A percentile compares a stretch with the other conserved stretches of the same genome.
phyloP scores from a whole-genome alignment of 768 basidiomycete species.

The Kwoniella shandongensis region DNA sequence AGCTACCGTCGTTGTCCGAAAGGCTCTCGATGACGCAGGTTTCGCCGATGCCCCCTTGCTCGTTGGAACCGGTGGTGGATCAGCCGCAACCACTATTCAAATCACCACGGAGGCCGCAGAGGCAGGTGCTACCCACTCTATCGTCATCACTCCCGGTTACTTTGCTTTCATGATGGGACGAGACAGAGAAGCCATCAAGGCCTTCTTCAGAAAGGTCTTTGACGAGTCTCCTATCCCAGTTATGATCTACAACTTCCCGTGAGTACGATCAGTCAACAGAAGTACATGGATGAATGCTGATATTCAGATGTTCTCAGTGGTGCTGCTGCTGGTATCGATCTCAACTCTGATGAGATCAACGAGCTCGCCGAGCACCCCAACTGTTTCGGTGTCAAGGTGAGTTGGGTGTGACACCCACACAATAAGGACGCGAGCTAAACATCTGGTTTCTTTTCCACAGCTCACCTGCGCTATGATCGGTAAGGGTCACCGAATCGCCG shows the following conservation, averaged over 20 bases:
- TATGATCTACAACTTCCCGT: conserved; percentile 84
- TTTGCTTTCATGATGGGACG: conserved; percentile 63
- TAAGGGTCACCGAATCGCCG: conserved; percentile 73
- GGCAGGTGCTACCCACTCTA: conserved; percentile 76
- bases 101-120: conserved; percentile 72
- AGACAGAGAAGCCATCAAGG: conserved; percentile 49
- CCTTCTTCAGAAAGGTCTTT: conserved; percentile 59
- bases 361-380: conserved; percentile 74
- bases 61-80: conserved; percentile 78
- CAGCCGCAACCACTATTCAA: conserved; percentile 70
- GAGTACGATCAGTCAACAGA: conserved; percentile 45
- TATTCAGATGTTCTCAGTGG: conserved; percentile 29
- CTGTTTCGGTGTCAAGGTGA: conserved; percentile 70
- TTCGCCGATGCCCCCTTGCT: conserved; percentile 69
- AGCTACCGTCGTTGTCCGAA: conserved; percentile 61
- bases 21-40: conserved; percentile 71
- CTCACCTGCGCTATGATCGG: conserved; percentile 83
- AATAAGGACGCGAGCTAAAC: background rate
- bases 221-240: conserved; percentile 58
- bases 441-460: conserved; percentile 52
- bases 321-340: conserved; percentile 66
- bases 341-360: conserved; percentile 74
- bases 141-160: conserved; percentile 60
- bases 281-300: background rate
- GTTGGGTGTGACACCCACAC: background rate